Evolutionary conservation across 805 yeast genomes (phyloP).

Genomic region (Candida xiaguanensis): DNA sequence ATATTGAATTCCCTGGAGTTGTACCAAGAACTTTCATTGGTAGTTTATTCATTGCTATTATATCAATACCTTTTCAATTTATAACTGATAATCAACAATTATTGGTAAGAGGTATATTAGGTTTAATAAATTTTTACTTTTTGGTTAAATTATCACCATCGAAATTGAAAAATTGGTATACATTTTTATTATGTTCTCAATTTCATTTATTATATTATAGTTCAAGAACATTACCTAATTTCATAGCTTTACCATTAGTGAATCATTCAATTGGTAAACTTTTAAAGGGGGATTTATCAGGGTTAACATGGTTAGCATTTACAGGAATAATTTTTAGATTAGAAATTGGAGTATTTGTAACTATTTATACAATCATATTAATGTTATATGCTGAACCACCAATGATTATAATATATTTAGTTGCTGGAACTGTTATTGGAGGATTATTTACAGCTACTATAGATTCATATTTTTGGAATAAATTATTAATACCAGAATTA

Average conservation of each 20-base stretch:
- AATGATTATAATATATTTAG: constrained; percentile 25
- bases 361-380: constrained; percentile 41
- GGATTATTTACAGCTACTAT: constrained; percentile 42
- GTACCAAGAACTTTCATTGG: constrained; percentile 87
- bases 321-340: constrained; percentile 66
- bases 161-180: constrained; percentile 47
- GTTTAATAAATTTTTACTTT: constrained; percentile 54
- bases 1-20: constrained; percentile 75
- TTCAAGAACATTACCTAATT: constrained; percentile 87
- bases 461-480: constrained; percentile 78
- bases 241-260: constrained; percentile 73
- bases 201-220: constrained; percentile 79
- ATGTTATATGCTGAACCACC: constrained; percentile 15
- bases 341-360: constrained; percentile 60
- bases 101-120: constrained; percentile 57
- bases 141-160: constrained; percentile 48
- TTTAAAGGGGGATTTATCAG: constrained; percentile 45
- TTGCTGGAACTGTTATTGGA: constrained; percentile 54
- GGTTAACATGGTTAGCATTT: constrained; percentile 54
- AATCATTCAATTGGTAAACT: constrained; percentile 50
- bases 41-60: constrained; percentile 48
- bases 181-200: constrained; percentile 57
- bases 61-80: constrained; percentile 36
- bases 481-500: constrained; percentile 65
- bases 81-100: constrained; percentile 35